Evolutionary conservation across 2,329 filamentous ascomycete species (phyloP).

Genomic region (Monascus ruber): DNA sequence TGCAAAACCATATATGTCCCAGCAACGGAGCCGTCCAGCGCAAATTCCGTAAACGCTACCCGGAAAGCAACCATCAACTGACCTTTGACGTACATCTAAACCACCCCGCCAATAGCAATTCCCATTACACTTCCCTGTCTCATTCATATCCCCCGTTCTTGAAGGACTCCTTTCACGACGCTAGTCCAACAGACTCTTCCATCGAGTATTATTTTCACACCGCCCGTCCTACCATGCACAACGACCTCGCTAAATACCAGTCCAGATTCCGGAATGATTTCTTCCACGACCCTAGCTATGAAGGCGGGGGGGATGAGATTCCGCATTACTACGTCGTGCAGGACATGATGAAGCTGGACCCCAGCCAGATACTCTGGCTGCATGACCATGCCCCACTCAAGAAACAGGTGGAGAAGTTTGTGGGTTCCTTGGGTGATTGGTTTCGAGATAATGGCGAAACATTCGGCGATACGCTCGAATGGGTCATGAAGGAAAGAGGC

Average conservation of each 20-base stretch:
- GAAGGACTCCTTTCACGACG: not conserved
- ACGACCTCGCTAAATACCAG: conserved; percentile 27
- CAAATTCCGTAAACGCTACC: conserved; percentile 47
- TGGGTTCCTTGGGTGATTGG: conserved; percentile 45
- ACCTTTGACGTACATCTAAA: conserved; percentile 44
- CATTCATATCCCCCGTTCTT: conserved; percentile 2
- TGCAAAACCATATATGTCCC: conserved; percentile 49
- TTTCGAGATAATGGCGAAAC: conserved; percentile 55
- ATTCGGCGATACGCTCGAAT: conserved; percentile 47
- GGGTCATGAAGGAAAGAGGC: conserved; percentile 45
- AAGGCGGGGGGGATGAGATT: conserved; percentile 55
- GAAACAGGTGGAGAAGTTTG: conserved; percentile 45
- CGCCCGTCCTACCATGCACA: conserved; percentile 9
- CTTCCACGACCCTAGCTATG: conserved; percentile 42
- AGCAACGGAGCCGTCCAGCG: conserved; percentile 49
- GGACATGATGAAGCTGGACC: conserved; percentile 54
- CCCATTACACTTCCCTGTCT: not conserved
- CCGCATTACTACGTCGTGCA: conserved; percentile 53
- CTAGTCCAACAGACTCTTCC: not conserved
- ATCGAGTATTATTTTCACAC: conserved; percentile 13
- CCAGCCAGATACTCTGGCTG: conserved; percentile 47
- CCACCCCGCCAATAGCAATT: conserved; percentile 25
- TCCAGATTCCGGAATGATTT: conserved; percentile 38
- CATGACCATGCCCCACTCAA: conserved; percentile 46
- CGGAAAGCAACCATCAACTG: conserved; percentile 38